These are phyloP conservation scores for Thraustochytrium striatum DNA, from an alignment of 352 stramenopile genomes.

Conservation along the genomic window DNA sequence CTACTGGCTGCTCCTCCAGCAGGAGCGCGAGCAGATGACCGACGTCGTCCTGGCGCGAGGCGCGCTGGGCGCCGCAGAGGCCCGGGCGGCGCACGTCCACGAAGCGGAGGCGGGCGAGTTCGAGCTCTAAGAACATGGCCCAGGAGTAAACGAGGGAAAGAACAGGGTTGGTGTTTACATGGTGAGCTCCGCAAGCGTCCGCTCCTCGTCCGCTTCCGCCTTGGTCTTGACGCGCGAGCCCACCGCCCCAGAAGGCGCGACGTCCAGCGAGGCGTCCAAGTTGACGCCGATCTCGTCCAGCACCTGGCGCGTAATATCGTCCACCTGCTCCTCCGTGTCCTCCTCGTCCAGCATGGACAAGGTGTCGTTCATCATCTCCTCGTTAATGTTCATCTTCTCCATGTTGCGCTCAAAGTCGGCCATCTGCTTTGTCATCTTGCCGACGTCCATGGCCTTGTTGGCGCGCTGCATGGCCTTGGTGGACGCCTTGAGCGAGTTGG, in stretches of 20 bases:
- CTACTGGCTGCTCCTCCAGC: background rate
- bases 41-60: background rate
- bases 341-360: constrained; percentile 27
- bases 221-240: constrained; percentile 13
- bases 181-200: too few species aligned
- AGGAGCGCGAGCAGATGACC: background rate
- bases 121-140: too few species aligned
- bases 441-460: constrained; percentile 9
- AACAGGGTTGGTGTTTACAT: too few species aligned
- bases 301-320: constrained; percentile 37
- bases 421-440: constrained; percentile 35
- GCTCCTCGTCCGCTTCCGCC: background rate
- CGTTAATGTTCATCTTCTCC: constrained; percentile 26
- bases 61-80: too few species aligned
- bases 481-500: background rate
- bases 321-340: constrained; percentile 17
- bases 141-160: too few species aligned
- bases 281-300: constrained; percentile 32
- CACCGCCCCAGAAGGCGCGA: background rate
- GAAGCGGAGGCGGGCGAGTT: too few species aligned
- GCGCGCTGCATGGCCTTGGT: constrained; percentile 35
- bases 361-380: constrained; percentile 45
- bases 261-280: constrained; percentile 2
- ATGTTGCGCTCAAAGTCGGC: constrained; percentile 27
- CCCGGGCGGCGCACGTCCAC: too few species aligned